A percentile compares a stretch with the other conserved stretches of the same genome.
phyloP scores from a whole-genome alignment of 2,329 filamentous ascomycete species.

The Xylaria sp. region DNA sequence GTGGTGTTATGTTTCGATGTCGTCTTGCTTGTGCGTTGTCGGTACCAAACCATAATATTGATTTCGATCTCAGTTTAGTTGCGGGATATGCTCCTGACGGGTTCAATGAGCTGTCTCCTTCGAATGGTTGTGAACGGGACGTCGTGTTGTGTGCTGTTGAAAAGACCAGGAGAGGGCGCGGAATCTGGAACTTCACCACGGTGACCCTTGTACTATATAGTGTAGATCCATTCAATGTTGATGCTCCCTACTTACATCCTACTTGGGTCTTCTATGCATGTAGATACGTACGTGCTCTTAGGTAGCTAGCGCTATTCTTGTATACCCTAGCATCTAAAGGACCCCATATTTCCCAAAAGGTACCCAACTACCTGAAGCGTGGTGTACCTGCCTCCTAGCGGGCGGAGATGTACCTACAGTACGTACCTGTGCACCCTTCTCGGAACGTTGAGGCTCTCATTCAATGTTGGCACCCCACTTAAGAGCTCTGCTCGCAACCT shows the following conservation, averaged over 20 bases:
- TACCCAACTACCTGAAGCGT: neutral
- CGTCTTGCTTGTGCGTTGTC: neutral
- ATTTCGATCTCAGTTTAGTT: neutral
- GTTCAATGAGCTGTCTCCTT: neutral
- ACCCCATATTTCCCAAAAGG: neutral
- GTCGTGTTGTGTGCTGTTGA: neutral
- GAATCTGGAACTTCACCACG: neutral
- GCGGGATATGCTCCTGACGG: neutral
- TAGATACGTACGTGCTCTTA: too few species aligned
- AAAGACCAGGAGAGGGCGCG: neutral
- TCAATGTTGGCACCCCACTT: conserved; percentile 12
- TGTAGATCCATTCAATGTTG: too few species aligned
- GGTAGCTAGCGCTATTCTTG: too few species aligned
- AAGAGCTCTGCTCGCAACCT: conserved; percentile 30
- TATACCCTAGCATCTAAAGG: too few species aligned
- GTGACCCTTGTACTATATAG: too few species aligned
- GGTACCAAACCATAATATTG: neutral
- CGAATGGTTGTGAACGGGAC: neutral
- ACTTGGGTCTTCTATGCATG: too few species aligned
- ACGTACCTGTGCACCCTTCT: too few species aligned
- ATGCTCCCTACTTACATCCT: too few species aligned
- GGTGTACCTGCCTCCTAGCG: neutral
- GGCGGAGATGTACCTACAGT: too few species aligned
- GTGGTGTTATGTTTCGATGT: neutral
- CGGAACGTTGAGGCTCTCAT: conserved; percentile 5